Evolutionary conservation across 345 rosid species (phyloP), one percentile per base, ranked within the genome.

Genomic region (Chamaenerion angustifolium): DNA sequence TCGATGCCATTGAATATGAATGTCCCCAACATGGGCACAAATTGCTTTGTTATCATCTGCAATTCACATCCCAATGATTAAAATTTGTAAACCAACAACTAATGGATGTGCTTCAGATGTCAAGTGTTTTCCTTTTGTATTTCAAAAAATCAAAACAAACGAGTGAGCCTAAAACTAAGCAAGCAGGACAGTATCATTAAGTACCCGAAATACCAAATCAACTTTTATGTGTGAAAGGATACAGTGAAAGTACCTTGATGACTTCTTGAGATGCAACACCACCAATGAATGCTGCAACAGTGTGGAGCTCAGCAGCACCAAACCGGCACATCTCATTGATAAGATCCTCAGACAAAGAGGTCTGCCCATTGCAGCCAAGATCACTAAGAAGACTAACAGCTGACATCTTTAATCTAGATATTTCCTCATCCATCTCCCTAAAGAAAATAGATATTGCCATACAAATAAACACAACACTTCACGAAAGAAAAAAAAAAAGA

Each of bases 291-390:
- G 98, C 96, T 61, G 95, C 85, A 23, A 92, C 95, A 0, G 87
- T 83, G 64, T 92, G 98, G 47, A 92, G 95, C 74, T 92, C 96
- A 2, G 98, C 77, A 65, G 93, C 95, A 52, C 96, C 98, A 67
- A 84, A 87, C 43, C 94, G 83, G 57, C 96, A 87, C 82, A 87
- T 87, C 78, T 92, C 96, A 57, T 64, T 78, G 61, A 87, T 82
- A 63, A 92, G 93, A 65, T 92, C 96, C 68, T 92, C 96, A 0
- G 87, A 80, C 57, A 92, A 68, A 31, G 37, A 31, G 48, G 83
- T 73, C 59, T 81, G 60, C 18, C 93, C 82, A 55, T 71, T 82
- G 83, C 98, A 87, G 16, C 95, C 96, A 70, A 84, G 60, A 67
- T 92, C 96, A 40, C 60, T 56, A 12, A 92, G 93, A 43, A 92